These are phyloP conservation scores for Pythium monospermum DNA, from an alignment of 352 stramenopile genomes.

Conservation along the genomic window DNA sequence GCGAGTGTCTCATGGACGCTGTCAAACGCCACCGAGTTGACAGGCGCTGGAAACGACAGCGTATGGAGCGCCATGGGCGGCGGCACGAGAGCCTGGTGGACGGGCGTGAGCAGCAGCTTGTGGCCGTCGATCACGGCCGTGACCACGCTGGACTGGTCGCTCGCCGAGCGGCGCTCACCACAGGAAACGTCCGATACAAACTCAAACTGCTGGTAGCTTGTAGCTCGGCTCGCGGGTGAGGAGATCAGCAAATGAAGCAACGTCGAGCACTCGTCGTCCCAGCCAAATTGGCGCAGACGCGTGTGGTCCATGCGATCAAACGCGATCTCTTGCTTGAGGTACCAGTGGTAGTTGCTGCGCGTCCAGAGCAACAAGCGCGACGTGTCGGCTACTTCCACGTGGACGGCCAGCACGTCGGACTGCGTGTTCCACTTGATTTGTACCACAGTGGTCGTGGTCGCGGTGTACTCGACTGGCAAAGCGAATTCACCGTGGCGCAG, in stretches of 20 bases:
- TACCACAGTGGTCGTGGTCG: conserved; percentile 25
- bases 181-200: conserved; percentile 44
- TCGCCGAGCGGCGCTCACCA: conserved; percentile 11
- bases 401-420: conserved; percentile 68
- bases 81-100: conserved; percentile 62
- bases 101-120: conserved; percentile 59
- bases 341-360: conserved; percentile 83
- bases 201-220: conserved; percentile 36
- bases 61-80: conserved; percentile 52
- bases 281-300: conserved; percentile 31
- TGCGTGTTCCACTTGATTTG: conserved; percentile 55
- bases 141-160: conserved; percentile 31
- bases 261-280: conserved; percentile 49
- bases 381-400: conserved; percentile 10
- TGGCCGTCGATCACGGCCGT: conserved; percentile 53
- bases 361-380: conserved; percentile 64
- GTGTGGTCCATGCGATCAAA: conserved; percentile 13
- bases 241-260: conserved; percentile 34
- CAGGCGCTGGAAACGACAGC: conserved; percentile 28
- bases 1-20: conserved; percentile 30
- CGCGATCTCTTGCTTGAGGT: conserved; percentile 65
- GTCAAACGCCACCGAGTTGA: conserved; percentile 63
- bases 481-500: conserved; percentile 75
- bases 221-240: background rate
- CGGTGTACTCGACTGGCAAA: conserved; percentile 33